These are phyloP conservation scores for Verticillium zaregamsianum DNA, from an alignment of 2,329 filamentous ascomycete species.

Conservation along the genomic window DNA sequence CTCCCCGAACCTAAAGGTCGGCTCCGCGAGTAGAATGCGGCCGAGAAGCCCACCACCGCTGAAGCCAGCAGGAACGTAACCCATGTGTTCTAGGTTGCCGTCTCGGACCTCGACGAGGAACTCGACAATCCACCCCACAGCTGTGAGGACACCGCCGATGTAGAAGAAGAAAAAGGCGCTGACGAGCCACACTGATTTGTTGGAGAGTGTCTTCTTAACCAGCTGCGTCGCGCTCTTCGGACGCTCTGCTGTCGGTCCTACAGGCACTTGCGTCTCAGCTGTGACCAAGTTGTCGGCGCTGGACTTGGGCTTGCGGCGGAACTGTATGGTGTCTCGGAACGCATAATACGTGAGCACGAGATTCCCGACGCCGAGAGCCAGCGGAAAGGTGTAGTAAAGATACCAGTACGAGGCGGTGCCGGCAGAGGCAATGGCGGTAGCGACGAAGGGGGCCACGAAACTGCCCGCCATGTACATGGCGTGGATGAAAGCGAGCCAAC, in stretches of 20 bases:
- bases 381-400: conserved; percentile 51
- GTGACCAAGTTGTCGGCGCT: background rate
- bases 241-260: conserved; percentile 12
- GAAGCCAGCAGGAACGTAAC: conserved; percentile 59
- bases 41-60: conserved; percentile 55
- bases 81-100: conserved; percentile 51
- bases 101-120: conserved; percentile 58
- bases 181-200: conserved; percentile 50
- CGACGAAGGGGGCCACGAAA: conserved; percentile 52
- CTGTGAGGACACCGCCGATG: conserved; percentile 51
- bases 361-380: conserved; percentile 49
- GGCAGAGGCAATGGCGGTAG: conserved; percentile 43
- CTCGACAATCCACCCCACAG: conserved; percentile 60
- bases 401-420: conserved; percentile 39
- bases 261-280: background rate
- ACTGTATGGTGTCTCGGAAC: conserved; percentile 43
- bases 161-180: conserved; percentile 63
- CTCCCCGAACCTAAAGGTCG: conserved; percentile 55
- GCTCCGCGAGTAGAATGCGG: conserved; percentile 52
- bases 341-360: conserved; percentile 39
- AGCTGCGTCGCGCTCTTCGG: conserved; percentile 27
- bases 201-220: conserved; percentile 39
- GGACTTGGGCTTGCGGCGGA: conserved; percentile 7
- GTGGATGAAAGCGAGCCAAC: conserved; percentile 61
- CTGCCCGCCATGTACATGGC: conserved; percentile 57